A percentile compares a stretch with the other conserved stretches of the same genome.
Evolutionary conservation across 352 stramenopile species (phyloP).

Genomic region (Elongisporangium undulatum): DNA sequence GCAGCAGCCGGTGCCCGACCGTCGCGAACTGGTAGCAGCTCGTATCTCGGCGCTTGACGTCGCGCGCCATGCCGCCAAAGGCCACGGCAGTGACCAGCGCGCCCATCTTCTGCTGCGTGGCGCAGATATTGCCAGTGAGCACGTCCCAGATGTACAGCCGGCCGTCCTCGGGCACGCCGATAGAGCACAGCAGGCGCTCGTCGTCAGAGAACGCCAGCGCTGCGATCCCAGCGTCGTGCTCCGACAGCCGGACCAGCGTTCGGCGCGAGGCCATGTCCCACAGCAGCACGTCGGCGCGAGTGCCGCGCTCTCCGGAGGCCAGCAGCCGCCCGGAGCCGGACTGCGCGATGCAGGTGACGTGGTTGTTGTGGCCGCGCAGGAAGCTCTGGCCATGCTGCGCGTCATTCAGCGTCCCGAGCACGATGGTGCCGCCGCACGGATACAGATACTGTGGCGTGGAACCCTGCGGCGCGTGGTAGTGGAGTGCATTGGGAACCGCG

Average conservation of each 20-base stretch:
- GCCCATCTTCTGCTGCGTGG: slow-evolving; percentile 69
- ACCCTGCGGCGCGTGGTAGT: slow-evolving; percentile 46
- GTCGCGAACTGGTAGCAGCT: slow-evolving; percentile 87
- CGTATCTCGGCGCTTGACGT: slow-evolving; percentile 90
- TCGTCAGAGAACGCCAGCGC: slow-evolving; percentile 90
- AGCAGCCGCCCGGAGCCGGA: slow-evolving; percentile 71
- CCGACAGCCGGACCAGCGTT: slow-evolving; percentile 80
- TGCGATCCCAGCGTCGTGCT: slow-evolving; percentile 90
- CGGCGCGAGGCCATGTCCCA: slow-evolving; percentile 79
- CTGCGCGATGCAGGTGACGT: slow-evolving; percentile 80
- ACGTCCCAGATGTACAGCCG: slow-evolving; percentile 91
- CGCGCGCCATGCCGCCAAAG: slow-evolving; percentile 82
- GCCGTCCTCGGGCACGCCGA: slow-evolving; percentile 74
- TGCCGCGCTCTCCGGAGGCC: slow-evolving; percentile 80
- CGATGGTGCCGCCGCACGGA: slow-evolving; percentile 80
- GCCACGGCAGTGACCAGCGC: slow-evolving; percentile 53
- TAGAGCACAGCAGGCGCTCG: slow-evolving; percentile 79
- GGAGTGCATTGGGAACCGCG: slow-evolving; percentile 71
- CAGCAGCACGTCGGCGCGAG: slow-evolving; percentile 84
- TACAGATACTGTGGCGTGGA: slow-evolving; percentile 81
- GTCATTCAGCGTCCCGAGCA: slow-evolving; percentile 72
- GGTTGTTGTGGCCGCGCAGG: slow-evolving; percentile 76
- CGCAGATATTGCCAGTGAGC: slow-evolving; percentile 83
- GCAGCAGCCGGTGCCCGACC: slow-evolving; percentile 62
- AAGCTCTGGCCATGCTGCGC: slow-evolving; percentile 76